A percentile compares a stretch with the other conserved stretches of the same genome.
Evolutionary conservation across 2,329 filamentous ascomycete genomes (phyloP).

Genomic region (Harringtonia aguacate): DNA sequence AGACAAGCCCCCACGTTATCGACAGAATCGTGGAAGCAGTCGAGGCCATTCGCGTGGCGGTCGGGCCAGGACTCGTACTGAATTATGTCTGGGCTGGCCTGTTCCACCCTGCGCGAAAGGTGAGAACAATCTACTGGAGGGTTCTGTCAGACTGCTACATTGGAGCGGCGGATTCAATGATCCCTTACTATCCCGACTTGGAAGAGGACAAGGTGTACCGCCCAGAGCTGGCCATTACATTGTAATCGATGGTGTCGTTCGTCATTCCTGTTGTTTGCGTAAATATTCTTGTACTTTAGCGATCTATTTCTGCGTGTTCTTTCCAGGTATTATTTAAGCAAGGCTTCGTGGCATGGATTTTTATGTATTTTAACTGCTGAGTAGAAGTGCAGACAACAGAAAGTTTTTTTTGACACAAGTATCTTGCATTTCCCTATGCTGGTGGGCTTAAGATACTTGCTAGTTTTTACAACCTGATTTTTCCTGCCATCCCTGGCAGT

Average conservation of each 20-base stretch:
- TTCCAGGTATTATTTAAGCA: too few relatives aligned
- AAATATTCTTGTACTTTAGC: background rate
- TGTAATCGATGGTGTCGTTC: conserved; percentile 38
- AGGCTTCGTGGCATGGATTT: too few relatives aligned
- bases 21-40: conserved; percentile 96
- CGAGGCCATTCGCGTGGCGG: conserved; percentile 86
- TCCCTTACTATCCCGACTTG: conserved; percentile 87
- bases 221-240: conserved; percentile 71
- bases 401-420: background rate
- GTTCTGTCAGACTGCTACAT: conserved; percentile 97
- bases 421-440: too few relatives aligned
- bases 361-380: too few relatives aligned
- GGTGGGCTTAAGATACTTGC: too few relatives aligned
- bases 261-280: background rate
- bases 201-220: conserved; percentile 71
- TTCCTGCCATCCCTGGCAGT: too few relatives aligned
- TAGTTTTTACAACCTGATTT: too few relatives aligned
- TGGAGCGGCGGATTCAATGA: conserved; percentile 84
- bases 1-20: conserved; percentile 96
- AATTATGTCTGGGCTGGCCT: conserved; percentile 98
- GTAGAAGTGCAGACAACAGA: too few relatives aligned
- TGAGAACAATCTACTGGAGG: conserved; percentile 89
- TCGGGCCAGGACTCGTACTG: conserved; percentile 85
- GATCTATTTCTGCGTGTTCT: background rate
- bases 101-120: conserved; percentile 94